phyloP scores from a whole-genome alignment of 352 stramenopile genomes.

The Bremia lactucae region DNA sequence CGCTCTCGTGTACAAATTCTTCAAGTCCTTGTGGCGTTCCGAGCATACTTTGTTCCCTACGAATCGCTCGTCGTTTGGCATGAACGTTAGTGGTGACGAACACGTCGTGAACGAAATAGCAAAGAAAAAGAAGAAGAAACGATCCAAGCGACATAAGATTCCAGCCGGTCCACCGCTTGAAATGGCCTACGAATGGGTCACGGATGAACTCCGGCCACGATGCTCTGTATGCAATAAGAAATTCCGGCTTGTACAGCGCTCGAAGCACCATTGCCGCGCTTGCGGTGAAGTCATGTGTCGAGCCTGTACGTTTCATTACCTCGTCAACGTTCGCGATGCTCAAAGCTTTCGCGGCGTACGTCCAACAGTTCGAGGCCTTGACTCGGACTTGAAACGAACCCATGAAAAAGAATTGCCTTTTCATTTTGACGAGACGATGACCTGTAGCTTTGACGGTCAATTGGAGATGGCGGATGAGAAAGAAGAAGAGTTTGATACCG shows the following conservation, averaged over 20 bases:
- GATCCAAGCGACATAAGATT: slow-evolving; percentile 11
- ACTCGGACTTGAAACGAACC: slow-evolving; percentile 2
- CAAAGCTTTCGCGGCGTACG: slow-evolving; percentile 17
- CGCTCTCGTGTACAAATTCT: slow-evolving; percentile 42
- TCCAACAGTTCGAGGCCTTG: slow-evolving; percentile 11
- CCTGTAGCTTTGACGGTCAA: slow-evolving; percentile 21
- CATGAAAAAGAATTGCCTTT: neutral
- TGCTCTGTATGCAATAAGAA: slow-evolving; percentile 54
- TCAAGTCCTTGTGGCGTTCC: slow-evolving; percentile 48
- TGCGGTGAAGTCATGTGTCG: slow-evolving; percentile 60
- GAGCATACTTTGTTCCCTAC: slow-evolving; percentile 27
- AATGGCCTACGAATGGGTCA: slow-evolving; percentile 52
- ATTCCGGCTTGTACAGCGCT: slow-evolving; percentile 44
- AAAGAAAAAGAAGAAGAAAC: slow-evolving; percentile 23
- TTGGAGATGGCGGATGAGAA: slow-evolving; percentile 9
- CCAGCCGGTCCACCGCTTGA: slow-evolving; percentile 28
- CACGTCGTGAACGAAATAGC: slow-evolving; percentile 5
- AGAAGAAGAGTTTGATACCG: slow-evolving; percentile 9
- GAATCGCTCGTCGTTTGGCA: slow-evolving; percentile 12
- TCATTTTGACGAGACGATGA: slow-evolving; percentile 25
- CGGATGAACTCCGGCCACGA: slow-evolving; percentile 35
- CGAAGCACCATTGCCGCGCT: slow-evolving; percentile 63
- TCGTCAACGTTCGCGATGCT: slow-evolving; percentile 28
- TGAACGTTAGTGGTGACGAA: slow-evolving; percentile 4
- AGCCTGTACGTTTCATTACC: slow-evolving; percentile 35